Conservation (phyloP, 768 basidiomycete species). For the Leccinum subtestaceum region DNA sequence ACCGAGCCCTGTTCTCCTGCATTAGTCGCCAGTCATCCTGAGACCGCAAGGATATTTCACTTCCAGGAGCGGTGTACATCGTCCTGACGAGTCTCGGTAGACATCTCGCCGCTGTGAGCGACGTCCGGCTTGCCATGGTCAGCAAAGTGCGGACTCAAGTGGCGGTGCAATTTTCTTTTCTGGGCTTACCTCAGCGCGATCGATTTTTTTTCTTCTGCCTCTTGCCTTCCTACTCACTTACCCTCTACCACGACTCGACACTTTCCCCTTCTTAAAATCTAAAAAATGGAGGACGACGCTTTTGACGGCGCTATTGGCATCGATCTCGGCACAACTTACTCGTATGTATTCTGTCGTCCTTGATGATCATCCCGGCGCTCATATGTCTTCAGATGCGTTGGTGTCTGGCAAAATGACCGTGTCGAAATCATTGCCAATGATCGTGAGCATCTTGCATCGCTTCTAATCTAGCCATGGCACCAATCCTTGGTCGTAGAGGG, state of each 20-base stretch:
- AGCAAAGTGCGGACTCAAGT: constrained; percentile 11
- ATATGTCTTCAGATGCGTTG: constrained; percentile 72
- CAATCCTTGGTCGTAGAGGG: constrained; percentile 59
- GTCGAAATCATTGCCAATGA: constrained; percentile 99
- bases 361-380: constrained; percentile 21
- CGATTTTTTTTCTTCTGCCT: constrained; percentile 37
- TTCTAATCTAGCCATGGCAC: background rate
- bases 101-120: constrained; percentile 24
- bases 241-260: constrained; percentile 36
- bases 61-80: constrained; percentile 31
- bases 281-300: constrained; percentile 79
- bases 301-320: constrained; percentile 98
- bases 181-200: constrained; percentile 55
- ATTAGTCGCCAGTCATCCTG: constrained; percentile 63
- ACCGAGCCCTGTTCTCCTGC: constrained; percentile 56
- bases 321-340: constrained; percentile 97
- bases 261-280: constrained; percentile 24
- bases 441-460: constrained; percentile 51
- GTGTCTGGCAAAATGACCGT: constrained; percentile 99
- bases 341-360: constrained; percentile 46
- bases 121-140: constrained; percentile 29
- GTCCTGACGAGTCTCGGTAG: constrained; percentile 22
- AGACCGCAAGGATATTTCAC: constrained; percentile 39
- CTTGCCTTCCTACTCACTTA: constrained; percentile 17
- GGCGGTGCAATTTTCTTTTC: constrained; percentile 33